A percentile compares a stretch with the other conserved stretches of the same genome.
phyloP scores from a whole-genome alignment of 768 basidiomycete genomes.

The Pisolithus marmoratus region DNA sequence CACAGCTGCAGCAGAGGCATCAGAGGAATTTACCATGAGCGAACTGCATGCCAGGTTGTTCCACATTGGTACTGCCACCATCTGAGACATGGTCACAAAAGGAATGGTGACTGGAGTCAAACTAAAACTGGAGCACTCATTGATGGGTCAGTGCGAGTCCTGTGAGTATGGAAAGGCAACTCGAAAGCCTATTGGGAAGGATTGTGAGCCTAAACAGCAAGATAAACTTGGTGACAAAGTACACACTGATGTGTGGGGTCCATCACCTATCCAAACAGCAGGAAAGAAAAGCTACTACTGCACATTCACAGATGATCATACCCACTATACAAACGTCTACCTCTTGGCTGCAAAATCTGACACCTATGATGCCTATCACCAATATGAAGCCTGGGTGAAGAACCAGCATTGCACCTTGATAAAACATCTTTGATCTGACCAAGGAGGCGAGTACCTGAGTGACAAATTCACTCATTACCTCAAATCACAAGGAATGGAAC shows the following conservation, averaged over 20 bases:
- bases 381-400: slow-evolving; percentile 1
- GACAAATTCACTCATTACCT: neutral
- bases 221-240: neutral
- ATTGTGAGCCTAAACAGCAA: neutral
- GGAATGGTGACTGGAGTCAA: neutral
- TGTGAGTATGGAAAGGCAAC: slow-evolving; percentile 7
- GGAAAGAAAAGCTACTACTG: no score
- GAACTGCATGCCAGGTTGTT: neutral
- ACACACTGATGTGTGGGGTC: slow-evolving; percentile 26
- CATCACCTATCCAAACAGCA: slow-evolving; percentile 8
- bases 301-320: no score
- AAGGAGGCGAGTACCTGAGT: slow-evolving; percentile 9
- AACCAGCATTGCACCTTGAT: neutral
- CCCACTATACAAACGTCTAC: neutral
- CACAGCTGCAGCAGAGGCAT: neutral
- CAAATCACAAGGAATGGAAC: neutral
- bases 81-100: neutral
- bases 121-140: neutral
- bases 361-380: slow-evolving; percentile 4
- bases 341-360: slow-evolving; percentile 3
- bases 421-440: slow-evolving; percentile 1
- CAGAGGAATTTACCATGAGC: neutral
- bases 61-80: neutral
- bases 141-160: slow-evolving; percentile 3
- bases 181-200: slow-evolving; percentile 5